phyloP scores from a whole-genome alignment of 179 eudicot genomes.

The Silene noctiflora region DNA sequence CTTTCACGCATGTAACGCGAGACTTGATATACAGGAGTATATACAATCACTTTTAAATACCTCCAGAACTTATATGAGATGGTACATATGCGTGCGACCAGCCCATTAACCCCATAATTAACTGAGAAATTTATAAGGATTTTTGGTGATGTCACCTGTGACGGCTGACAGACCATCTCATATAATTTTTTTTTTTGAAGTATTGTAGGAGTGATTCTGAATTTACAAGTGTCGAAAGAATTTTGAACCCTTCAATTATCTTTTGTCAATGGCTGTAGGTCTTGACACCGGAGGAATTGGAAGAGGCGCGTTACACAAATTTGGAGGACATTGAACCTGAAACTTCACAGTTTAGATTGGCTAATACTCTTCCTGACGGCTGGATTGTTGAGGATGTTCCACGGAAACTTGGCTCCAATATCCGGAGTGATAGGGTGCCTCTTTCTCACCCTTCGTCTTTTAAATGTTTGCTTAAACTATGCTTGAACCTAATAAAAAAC shows the following conservation, averaged over 20 bases:
- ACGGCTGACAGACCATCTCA: no score
- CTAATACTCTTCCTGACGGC: conserved; percentile 43
- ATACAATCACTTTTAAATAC: background rate
- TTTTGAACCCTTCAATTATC: conserved; percentile 1
- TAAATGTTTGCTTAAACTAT: background rate
- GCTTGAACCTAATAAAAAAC: background rate
- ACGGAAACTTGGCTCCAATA: conserved; percentile 30
- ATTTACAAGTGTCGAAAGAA: background rate
- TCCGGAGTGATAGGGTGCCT: conserved; percentile 50
- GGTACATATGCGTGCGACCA: no score
- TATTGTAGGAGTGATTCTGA: background rate
- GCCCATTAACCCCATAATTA: no score
- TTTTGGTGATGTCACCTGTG: no score
- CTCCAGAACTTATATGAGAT: no score
- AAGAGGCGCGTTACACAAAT: conserved; percentile 24
- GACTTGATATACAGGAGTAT: background rate
- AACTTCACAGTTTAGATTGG: conserved; percentile 29
- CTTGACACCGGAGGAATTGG: conserved; percentile 39
- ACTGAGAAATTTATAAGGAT: no score
- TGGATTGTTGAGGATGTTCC: conserved; percentile 52
- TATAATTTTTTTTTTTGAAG: no score
- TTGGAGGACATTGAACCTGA: conserved; percentile 27
- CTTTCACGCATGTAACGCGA: background rate
- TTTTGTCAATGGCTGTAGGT: conserved; percentile 27
- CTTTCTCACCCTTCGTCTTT: conserved; percentile 12